These are phyloP conservation scores for Daldinia concentrica DNA, from an alignment of 495 filamentous ascomycete genomes.

Conservation along the genomic window DNA sequence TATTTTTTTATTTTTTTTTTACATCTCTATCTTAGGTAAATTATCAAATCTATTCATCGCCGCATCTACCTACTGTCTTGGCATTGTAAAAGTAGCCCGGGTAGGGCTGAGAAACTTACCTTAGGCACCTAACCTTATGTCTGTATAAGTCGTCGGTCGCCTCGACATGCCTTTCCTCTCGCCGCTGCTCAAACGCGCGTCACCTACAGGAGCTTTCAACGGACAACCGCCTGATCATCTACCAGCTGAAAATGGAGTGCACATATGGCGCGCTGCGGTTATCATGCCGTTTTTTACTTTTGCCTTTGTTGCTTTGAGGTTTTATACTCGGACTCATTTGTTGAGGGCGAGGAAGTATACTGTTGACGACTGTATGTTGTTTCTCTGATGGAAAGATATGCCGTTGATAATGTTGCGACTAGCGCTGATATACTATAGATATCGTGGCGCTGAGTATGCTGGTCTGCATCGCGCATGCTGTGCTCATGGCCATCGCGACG, in stretches of 20 bases:
- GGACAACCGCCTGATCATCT: constrained; percentile 30
- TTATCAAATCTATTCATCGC: constrained; percentile 1
- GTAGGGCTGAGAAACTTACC: constrained; percentile 3
- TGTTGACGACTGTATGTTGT: constrained; percentile 32
- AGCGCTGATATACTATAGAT: constrained; percentile 22
- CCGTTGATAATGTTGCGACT: not conserved
- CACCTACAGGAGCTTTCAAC: constrained; percentile 26
- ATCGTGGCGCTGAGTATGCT: constrained; percentile 36
- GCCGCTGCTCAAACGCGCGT: constrained; percentile 29
- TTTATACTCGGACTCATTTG: constrained; percentile 36
- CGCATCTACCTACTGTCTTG: not conserved
- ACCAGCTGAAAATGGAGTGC: constrained; percentile 40
- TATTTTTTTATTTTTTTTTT: too few species aligned
- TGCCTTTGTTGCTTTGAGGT: constrained; percentile 33
- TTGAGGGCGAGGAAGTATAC: constrained; percentile 31
- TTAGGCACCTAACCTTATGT: too few species aligned
- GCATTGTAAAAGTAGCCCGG: constrained; percentile 1
- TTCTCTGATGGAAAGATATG: not conserved
- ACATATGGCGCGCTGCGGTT: constrained; percentile 40
- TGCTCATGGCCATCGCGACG: constrained; percentile 39
- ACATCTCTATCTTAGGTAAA: not conserved
- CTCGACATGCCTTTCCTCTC: constrained; percentile 29
- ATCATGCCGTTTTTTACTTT: constrained; percentile 39
- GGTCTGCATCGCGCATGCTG: constrained; percentile 34
- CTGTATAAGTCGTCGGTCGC: not conserved